phyloP scores from a whole-genome alignment of 176 grass and related monocot genomes.

The Pontederia paniculata region DNA sequence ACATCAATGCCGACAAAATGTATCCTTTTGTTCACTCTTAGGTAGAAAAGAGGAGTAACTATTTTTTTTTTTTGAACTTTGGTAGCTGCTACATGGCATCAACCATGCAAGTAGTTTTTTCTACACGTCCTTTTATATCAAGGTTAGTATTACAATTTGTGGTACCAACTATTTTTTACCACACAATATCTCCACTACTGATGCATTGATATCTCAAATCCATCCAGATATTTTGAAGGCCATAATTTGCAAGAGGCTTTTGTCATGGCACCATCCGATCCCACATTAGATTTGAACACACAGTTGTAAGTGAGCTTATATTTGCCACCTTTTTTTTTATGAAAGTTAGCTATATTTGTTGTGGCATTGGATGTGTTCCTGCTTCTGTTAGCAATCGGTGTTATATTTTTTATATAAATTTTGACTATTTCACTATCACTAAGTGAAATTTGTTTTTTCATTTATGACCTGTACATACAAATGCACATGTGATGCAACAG shows the following conservation, averaged over 20 bases:
- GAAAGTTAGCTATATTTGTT: no score
- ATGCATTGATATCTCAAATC: neutral
- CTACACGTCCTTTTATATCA: slow-evolving; percentile 58
- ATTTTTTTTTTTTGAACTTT: slow-evolving; percentile 5
- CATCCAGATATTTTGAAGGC: slow-evolving; percentile 61
- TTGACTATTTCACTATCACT: no score
- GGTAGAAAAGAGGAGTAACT: neutral
- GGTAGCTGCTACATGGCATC: slow-evolving; percentile 97
- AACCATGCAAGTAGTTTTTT: slow-evolving; percentile 91
- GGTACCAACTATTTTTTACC: neutral
- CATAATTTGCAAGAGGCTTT: slow-evolving; percentile 87
- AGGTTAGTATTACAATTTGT: slow-evolving; percentile 29
- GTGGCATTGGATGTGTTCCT: no score
- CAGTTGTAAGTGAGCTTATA: slow-evolving; percentile 63
- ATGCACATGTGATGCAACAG: no score
- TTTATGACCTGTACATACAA: no score
- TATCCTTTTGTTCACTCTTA: neutral
- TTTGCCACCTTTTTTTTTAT: neutral
- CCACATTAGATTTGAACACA: slow-evolving; percentile 82
- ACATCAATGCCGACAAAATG: neutral
- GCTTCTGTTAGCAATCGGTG: no score
- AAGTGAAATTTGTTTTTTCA: no score
- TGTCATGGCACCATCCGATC: slow-evolving; percentile 51
- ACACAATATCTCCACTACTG: neutral
- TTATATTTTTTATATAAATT: no score